Percentiles rank a stretch among this genome's conserved stretches.
Conservation (phyloP, 176 grass and related monocot species). For the Miscanthus lutarioriparius region DNA sequence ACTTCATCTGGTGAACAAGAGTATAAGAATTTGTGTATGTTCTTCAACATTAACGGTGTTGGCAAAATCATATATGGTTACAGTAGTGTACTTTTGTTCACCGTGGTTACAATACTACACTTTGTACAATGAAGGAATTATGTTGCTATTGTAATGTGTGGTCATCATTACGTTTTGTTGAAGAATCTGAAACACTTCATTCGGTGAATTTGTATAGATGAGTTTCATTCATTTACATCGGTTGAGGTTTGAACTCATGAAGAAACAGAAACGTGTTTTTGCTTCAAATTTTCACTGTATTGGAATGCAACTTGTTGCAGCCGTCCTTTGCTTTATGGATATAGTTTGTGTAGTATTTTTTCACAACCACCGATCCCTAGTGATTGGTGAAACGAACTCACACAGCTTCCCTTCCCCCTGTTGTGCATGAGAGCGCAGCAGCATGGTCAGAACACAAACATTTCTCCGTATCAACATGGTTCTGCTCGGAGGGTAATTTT, state of each 20-base stretch:
- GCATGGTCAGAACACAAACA: neutral
- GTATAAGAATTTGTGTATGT: conserved; percentile 23
- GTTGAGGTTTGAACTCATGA: neutral
- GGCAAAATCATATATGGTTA: neutral
- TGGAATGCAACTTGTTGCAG: neutral
- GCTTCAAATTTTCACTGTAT: neutral
- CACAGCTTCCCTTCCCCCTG: neutral
- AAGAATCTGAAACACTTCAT: neutral
- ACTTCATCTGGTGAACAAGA: conserved; percentile 18
- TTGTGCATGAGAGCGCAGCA: neutral
- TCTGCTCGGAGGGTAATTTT: neutral
- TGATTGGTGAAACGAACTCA: neutral
- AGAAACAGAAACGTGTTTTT: neutral
- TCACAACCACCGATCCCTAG: neutral
- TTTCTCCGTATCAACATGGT: neutral
- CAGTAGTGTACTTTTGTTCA: neutral
- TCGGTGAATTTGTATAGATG: neutral
- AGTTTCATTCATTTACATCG: neutral
- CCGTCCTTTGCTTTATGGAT: neutral
- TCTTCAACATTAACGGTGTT: conserved; percentile 25
- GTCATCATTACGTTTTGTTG: neutral
- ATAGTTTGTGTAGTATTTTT: neutral
- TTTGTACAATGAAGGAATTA: neutral
- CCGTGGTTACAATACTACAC: neutral
- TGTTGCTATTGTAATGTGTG: neutral